phyloP scores from a whole-genome alignment of 1,139 yeast genomes.

The Kodamaea arcana region DNA sequence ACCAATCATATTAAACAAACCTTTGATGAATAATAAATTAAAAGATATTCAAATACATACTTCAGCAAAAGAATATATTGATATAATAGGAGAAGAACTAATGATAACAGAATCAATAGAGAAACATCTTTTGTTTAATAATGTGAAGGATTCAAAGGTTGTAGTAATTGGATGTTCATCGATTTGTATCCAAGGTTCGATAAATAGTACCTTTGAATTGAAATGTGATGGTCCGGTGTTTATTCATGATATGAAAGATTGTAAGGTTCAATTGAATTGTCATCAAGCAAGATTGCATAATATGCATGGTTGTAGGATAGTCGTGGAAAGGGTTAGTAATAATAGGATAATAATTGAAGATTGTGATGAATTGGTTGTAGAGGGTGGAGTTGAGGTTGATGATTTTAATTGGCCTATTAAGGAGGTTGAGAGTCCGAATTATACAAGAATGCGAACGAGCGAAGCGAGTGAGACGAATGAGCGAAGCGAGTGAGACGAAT shows the following conservation, averaged over 20 bases:
- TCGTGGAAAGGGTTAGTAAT: slow-evolving; percentile 18
- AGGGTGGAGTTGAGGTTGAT: slow-evolving; percentile 16
- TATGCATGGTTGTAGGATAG: slow-evolving; percentile 18
- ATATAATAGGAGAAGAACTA: slow-evolving; percentile 3
- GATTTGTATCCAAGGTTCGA: slow-evolving; percentile 21
- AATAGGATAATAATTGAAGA: slow-evolving; percentile 33
- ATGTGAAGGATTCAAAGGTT: slow-evolving; percentile 10
- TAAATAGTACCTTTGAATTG: slow-evolving; percentile 17
- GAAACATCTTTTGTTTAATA: slow-evolving; percentile 15
- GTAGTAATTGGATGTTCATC: slow-evolving; percentile 13
- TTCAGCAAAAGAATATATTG: slow-evolving; percentile 4
- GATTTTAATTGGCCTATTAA: slow-evolving; percentile 27
- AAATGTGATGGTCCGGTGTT: slow-evolving; percentile 32
- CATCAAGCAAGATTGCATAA: slow-evolving; percentile 43
- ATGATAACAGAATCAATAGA: slow-evolving; percentile 4
- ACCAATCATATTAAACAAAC: slow-evolving; percentile 16
- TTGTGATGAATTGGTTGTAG: slow-evolving; percentile 20
- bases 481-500: too few relatives aligned
- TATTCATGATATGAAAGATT: slow-evolving; percentile 21
- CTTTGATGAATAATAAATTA: neutral
- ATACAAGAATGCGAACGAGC: neutral
- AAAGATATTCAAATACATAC: slow-evolving; percentile 1
- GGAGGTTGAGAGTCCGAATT: slow-evolving; percentile 15
- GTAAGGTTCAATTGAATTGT: slow-evolving; percentile 24
- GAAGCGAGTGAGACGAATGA: neutral